Evolutionary conservation across 2,329 filamentous ascomycete species (phyloP).

Genomic region (Penicillium capsulatum): DNA sequence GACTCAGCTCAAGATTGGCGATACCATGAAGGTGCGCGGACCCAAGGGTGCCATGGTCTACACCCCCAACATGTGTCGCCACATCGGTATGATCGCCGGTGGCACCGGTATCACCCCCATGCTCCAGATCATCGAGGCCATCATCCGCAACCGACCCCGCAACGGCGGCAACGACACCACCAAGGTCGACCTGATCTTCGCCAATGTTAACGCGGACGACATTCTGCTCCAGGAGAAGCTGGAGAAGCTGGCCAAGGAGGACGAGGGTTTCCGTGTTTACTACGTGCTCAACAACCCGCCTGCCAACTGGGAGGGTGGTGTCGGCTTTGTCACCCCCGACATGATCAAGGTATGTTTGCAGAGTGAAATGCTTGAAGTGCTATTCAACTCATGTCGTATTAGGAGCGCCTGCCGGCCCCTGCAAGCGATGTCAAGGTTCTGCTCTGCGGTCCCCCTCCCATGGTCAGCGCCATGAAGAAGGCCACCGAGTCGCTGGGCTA

Average conservation of each 20-base stretch:
- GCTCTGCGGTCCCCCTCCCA: constrained; percentile 91
- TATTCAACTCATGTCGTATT: constrained; percentile 2
- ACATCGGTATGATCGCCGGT: constrained; percentile 97
- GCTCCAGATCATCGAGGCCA: constrained; percentile 91
- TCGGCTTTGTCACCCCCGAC: constrained; percentile 90
- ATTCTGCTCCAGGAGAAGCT: constrained; percentile 92
- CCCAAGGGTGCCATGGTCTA: constrained; percentile 99
- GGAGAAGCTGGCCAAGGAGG: constrained; percentile 70
- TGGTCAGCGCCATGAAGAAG: constrained; percentile 98
- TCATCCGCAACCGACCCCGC: constrained; percentile 68
- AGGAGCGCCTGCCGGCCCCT: constrained; percentile 66
- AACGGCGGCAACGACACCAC: constrained; percentile 72
- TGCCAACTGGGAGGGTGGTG: constrained; percentile 82
- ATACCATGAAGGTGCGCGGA: constrained; percentile 83
- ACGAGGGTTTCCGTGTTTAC: constrained; percentile 78
- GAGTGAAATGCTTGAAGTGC: background rate
- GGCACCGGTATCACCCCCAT: constrained; percentile 98
- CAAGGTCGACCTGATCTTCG: constrained; percentile 90
- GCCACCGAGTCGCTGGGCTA: constrained; percentile 82
- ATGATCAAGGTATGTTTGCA: constrained; percentile 73
- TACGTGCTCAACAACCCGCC: constrained; percentile 97
- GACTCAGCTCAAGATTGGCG: constrained; percentile 73
- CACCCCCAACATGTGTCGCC: constrained; percentile 90
- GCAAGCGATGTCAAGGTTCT: constrained; percentile 87
- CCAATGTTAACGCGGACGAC: constrained; percentile 89